Evolutionary conservation across 208 protist species (phyloP).

Genomic region (Acanthamoeba triangularis): DNA sequence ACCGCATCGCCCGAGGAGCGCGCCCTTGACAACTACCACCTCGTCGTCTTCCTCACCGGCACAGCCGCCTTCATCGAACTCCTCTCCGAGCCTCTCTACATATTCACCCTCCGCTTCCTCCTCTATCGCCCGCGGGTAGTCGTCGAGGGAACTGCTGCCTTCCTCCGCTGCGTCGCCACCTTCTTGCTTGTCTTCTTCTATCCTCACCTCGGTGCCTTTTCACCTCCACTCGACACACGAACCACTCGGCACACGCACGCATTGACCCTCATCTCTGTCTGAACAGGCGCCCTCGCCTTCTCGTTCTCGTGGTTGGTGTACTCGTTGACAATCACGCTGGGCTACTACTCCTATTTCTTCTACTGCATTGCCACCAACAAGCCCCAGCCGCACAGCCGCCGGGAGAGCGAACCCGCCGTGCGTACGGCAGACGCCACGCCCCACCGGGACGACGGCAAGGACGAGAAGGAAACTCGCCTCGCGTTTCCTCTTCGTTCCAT

Average conservation of each 20-base stretch:
- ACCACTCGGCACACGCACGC: neutral
- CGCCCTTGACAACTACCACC: slow-evolving; percentile 16
- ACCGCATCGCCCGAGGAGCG: slow-evolving; percentile 37
- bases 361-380: neutral
- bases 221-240: neutral
- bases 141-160: slow-evolving; percentile 21
- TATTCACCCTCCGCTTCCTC: slow-evolving; percentile 40
- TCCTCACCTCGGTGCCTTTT: slow-evolving; percentile 35
- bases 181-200: slow-evolving; percentile 40
- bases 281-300: slow-evolving; percentile 2
- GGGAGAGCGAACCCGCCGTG: no score
- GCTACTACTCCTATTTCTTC: slow-evolving; percentile 60
- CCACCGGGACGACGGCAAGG: neutral
- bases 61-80: slow-evolving; percentile 51
- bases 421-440: neutral
- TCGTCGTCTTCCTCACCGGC: slow-evolving; percentile 41
- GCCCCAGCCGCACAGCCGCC: neutral
- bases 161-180: slow-evolving; percentile 53
- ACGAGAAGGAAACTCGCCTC: neutral
- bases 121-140: slow-evolving; percentile 35
- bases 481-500: slow-evolving; percentile 36
- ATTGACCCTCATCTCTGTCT: neutral
- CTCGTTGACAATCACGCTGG: slow-evolving; percentile 57
- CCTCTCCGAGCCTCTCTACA: slow-evolving; percentile 59
- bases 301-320: slow-evolving; percentile 47